Base-by-base conservation (phyloP, 345 rosid species). In the Citrus mangshanensis region DNA sequence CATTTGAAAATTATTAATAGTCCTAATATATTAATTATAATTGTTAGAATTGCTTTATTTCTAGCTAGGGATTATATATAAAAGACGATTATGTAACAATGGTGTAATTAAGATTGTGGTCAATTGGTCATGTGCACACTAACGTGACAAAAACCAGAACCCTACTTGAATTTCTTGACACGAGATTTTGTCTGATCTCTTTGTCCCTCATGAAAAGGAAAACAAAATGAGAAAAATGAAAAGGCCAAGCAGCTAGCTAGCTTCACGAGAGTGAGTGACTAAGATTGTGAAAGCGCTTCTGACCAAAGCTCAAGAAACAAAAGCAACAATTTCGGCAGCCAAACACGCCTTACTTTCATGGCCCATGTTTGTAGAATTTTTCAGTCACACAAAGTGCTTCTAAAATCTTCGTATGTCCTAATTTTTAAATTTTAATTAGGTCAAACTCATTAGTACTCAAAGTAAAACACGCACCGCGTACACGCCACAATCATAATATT, bases 41-140 rank as follows among this genome's bases (percentile, higher is more conserved):
- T 12, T 46, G 14, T 46, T 3, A 42, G 49, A 42, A 42, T 42
- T 42, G 16, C 14, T 42, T 9, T 42, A 42, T 42, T 10, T 42
- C 14, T 42, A 42, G 49, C 25, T 21, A 8, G 25, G 8, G 10
- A 58, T 7, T 58, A 1, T 7, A n/a, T 4, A 14, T 6, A 5
- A 32, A 35, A 22, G 25, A 77, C 81, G 87, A 82, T 30, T 30
- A 30, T 70, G 87, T 85, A 84, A 84, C 6, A 35, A 12, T 81
- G 81, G 28, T 59, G 76, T 84, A 72, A 38, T 38, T 38, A 38
- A 85, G 90, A 63, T 54, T 78, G 79, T 66, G 78, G 80, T 81
- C 51, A 46, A 12, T 46, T 13, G 51, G 18, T 46, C 51, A 46
- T 46, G 51, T 46, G 51, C 51, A 78, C 75, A 82, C 66, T 4